Base-by-base conservation (phyloP, 2,329 filamentous ascomycete genomes). In the Apiospora hydei region DNA sequence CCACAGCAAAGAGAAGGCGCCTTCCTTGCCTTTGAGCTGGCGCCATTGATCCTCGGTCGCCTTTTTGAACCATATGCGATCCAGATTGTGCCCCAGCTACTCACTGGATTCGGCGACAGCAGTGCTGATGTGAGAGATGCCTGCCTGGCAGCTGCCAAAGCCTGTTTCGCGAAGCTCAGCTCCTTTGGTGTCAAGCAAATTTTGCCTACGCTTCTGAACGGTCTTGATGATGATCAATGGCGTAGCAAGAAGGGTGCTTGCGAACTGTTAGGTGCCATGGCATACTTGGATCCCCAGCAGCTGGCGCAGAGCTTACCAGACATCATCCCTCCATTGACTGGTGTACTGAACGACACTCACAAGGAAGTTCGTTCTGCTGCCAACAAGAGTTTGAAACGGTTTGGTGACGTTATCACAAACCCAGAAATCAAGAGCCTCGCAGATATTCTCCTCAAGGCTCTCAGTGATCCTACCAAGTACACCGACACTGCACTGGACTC, bases 191-290 rank as follows among this genome's bases (percentile, higher is more conserved):
- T 99, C 72, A 97, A 98, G 84, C 89, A 96, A 79, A 95, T 99
- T 75, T 86, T 99, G 75, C 96, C 96, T 4, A 98, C 94, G 16
- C 88, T 99, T 10, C 88, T 99, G 2, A 92, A 96, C 75, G 96
- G 97, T 72, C 89, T 99, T 13, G 95, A 98, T 75, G 96, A 99
- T 75, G 91, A 94, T 70, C 96, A 98, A 82, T 99, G 96, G 96
- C 93, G 96, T 79, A 98, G 95, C 84, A 98, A 99, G 84, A 98
- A 97, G 85, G 96, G 97, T 77, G 96, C 96, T 70, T 99, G 96
- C 80, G 96, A 99, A 80, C 91, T 98, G 38, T 88, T 99, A 18
- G 96, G 96, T 81, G 96, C 96, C 74, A 99, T 99, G 96, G 97
- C 96, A 6, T 99, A 99, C 81, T 89, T 99, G 44, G 96, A 98